A percentile compares a stretch with the other conserved stretches of the same genome.
These are phyloP conservation scores for Magnusiomyces fungicola DNA, from an alignment of 1,139 yeast species.

Conservation along the genomic window DNA sequence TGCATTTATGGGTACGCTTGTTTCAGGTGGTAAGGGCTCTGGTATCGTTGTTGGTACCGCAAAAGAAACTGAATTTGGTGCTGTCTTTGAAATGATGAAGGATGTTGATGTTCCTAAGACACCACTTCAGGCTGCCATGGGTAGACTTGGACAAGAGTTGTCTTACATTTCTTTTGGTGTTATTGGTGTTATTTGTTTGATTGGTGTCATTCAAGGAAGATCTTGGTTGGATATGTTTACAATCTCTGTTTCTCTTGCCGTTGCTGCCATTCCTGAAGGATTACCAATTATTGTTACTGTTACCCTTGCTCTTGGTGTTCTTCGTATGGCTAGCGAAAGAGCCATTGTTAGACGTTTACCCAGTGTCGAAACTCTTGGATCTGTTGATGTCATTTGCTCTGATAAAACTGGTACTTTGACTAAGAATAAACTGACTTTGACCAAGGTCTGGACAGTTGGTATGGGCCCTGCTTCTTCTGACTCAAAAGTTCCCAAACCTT, in stretches of 20 bases:
- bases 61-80: slow-evolving; percentile 80
- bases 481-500: slow-evolving; percentile 15
- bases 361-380: slow-evolving; percentile 90
- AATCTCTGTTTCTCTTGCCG: slow-evolving; percentile 91
- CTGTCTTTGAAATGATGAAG: slow-evolving; percentile 86
- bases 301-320: slow-evolving; percentile 87
- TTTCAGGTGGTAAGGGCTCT: slow-evolving; percentile 85
- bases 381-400: slow-evolving; percentile 89
- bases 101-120: slow-evolving; percentile 93
- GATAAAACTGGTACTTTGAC: slow-evolving; percentile 97
- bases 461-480: slow-evolving; percentile 42
- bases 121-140: slow-evolving; percentile 92
- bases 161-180: slow-evolving; percentile 74
- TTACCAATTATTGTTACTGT: slow-evolving; percentile 95
- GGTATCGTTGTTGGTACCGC: slow-evolving; percentile 95
- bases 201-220: slow-evolving; percentile 86
- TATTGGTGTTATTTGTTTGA: slow-evolving; percentile 77
- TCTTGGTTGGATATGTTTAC: slow-evolving; percentile 96
- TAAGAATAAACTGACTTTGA: slow-evolving; percentile 89
- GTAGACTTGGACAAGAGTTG: slow-evolving; percentile 81
- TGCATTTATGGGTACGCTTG: slow-evolving; percentile 94
- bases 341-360: slow-evolving; percentile 93
- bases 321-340: slow-evolving; percentile 87
- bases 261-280: slow-evolving; percentile 98
- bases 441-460: slow-evolving; percentile 75